Base-by-base conservation (phyloP, 2,329 filamentous ascomycete species). In the Phaeosphaeria sp. region DNA sequence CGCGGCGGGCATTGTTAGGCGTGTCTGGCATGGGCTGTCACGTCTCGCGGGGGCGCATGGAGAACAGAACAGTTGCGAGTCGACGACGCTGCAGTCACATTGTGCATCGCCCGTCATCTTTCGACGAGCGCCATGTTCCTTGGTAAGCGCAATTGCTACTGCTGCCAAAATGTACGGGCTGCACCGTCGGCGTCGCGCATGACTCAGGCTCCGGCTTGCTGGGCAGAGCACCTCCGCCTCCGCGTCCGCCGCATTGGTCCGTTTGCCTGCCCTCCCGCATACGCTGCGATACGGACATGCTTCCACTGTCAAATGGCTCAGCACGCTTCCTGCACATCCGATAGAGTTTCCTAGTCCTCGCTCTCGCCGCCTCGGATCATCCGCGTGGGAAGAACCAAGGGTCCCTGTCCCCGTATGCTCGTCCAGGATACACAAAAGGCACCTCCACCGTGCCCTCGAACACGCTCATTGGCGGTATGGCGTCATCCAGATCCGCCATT, bases 391-490 rank as follows among this genome's bases (percentile, higher is more conserved):
- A 78, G 56, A 79, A 80, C 82, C 82, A 84, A 6, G 82, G 81
- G 61, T 75, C 68, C 52, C 68, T 76, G 1, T 62, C 77, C 15
- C 71, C 77, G 68, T 87, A 88, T 53, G 65, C 68, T 51, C 80
- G 77, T 17, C 84, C 86, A 13, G 90, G 89, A 60, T 82, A 77
- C 67, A 81, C 71, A 80, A 92, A 89, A 1, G 90, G 90, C 20
- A 91, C 80, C 36, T 88, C 88, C 30, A 91, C 75, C 7, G 75
- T 77, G 9, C 77, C 80, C 27, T 81, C 72, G 71, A 91, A 91
- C 11, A 83, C 77, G 5, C 77, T 74, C 72, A 81, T 79, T 6
- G 75, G 75, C 56, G 73, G 69, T 45, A 68, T 62, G 27, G 61
- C 61, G 3, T 55, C 62, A 17, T 53, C 42, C 39, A 69, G 33